phyloP scores from a whole-genome alignment of 192 early-diverging fungal genomes.

The Coemansia sp. region DNA sequence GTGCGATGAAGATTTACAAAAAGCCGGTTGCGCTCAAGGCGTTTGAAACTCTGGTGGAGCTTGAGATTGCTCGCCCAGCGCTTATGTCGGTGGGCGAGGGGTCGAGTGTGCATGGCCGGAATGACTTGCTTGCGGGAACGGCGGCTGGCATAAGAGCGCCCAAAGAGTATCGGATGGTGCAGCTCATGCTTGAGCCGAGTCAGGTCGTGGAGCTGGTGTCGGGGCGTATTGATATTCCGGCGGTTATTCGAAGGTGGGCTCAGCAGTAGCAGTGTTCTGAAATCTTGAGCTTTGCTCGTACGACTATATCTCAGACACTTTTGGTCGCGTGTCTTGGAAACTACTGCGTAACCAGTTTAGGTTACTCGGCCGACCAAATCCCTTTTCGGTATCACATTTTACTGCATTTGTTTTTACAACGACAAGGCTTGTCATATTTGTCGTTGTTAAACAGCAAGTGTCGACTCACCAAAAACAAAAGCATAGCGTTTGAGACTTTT shows the following conservation, averaged over 20 bases:
- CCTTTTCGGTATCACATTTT: neutral
- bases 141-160: conserved; percentile 60
- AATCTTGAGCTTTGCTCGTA: neutral
- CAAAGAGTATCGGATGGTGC: conserved; percentile 87
- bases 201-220: conserved; percentile 66
- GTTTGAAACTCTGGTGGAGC: conserved; percentile 72
- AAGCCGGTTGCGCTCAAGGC: conserved; percentile 85
- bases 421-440: neutral
- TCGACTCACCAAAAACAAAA: neutral
- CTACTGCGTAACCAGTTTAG: neutral
- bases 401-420: neutral
- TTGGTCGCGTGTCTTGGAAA: neutral
- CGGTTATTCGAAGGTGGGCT: conserved; percentile 65
- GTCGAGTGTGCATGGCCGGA: conserved; percentile 22
- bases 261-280: conserved; percentile 21
- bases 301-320: neutral
- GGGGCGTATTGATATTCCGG: conserved; percentile 63
- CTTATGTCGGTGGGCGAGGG: neutral
- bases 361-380: neutral
- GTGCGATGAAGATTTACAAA: conserved; percentile 71
- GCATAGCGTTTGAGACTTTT: neutral
- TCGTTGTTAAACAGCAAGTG: neutral
- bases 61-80: conserved; percentile 67
- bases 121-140: conserved; percentile 41
- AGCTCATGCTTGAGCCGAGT: conserved; percentile 68